Evolutionary conservation across 1,139 yeast species (phyloP).

Genomic region (Candida freyschussii): DNA sequence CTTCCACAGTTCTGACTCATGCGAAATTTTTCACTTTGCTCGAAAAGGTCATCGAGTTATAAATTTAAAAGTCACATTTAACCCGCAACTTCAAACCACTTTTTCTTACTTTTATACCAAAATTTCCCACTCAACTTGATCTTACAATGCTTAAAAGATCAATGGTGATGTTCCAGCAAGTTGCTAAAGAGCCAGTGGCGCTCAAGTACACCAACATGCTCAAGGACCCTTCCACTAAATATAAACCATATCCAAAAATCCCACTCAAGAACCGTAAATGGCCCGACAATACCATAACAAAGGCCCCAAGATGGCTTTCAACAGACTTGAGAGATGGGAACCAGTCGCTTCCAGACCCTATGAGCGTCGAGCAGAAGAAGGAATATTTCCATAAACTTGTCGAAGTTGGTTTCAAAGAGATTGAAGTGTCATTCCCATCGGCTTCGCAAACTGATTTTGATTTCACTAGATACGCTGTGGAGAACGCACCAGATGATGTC

Average conservation of each 20-base stretch:
- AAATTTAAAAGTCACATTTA: no score
- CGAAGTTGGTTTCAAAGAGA: conserved; percentile 93
- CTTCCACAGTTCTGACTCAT: no score
- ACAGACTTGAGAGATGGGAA: conserved; percentile 97
- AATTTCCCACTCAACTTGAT: no score
- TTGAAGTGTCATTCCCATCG: conserved; percentile 94
- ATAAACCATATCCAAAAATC: conserved; percentile 63
- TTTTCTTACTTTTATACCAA: no score
- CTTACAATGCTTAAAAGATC: conserved; percentile 22
- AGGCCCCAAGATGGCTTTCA: conserved; percentile 94
- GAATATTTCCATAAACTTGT: conserved; percentile 79
- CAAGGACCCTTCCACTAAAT: conserved; percentile 74
- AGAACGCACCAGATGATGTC: conserved; percentile 90
- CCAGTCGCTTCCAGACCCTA: conserved; percentile 96
- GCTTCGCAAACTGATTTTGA: conserved; percentile 96
- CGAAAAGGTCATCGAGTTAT: no score
- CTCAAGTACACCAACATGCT: conserved; percentile 43
- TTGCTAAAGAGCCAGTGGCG: conserved; percentile 55
- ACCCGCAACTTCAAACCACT: no score
- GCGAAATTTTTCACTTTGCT: conserved; percentile 6
- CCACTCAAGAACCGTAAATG: conserved; percentile 71
- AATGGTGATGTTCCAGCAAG: conserved; percentile 15
- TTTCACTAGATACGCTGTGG: conserved; percentile 89
- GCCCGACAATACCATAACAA: conserved; percentile 72
- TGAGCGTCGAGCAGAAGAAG: conserved; percentile 87